These are phyloP conservation scores for Lathyrus tuberosus DNA, from an alignment of 306 rosid species.

Conservation along the genomic window DNA sequence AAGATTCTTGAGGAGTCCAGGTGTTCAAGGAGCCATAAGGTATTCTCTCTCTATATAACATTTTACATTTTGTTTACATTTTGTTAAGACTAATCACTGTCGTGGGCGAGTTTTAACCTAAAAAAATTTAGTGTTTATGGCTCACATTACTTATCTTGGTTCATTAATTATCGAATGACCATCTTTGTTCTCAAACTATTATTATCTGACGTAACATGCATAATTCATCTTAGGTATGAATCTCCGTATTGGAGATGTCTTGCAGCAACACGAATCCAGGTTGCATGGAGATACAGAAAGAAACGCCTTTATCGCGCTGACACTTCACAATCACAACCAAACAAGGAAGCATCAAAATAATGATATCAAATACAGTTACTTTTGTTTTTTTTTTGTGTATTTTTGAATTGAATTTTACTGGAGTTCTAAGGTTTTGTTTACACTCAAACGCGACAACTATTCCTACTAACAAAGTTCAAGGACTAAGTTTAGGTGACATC, in stretches of 20 bases:
- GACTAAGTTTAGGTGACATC: too few relatives aligned
- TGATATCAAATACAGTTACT: neutral
- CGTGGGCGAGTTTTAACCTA: neutral
- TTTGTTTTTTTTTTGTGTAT: neutral
- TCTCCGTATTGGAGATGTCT: constrained; percentile 81
- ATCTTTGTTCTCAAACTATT: neutral
- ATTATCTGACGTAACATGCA: neutral
- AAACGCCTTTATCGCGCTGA: constrained; percentile 56
- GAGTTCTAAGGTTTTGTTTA: too few relatives aligned
- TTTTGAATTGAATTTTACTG: neutral
- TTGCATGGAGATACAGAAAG: constrained; percentile 76
- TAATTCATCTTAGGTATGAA: constrained; percentile 56
- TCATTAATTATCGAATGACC: too few relatives aligned
- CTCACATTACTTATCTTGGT: neutral
- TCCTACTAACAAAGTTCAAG: too few relatives aligned
- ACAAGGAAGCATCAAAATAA: neutral
- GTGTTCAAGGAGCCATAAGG: constrained; percentile 88
- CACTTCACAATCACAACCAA: constrained; percentile 36
- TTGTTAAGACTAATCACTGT: too few relatives aligned
- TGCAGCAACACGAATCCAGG: constrained; percentile 76
- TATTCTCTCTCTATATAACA: neutral
- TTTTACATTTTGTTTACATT: neutral
- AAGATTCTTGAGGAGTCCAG: constrained; percentile 70
- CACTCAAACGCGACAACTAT: too few relatives aligned
- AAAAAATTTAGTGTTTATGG: neutral